Evolutionary conservation across 192 early-diverging fungal species (phyloP), one percentile per base, ranked within the genome.

Genomic region (Mortierella antarctica): DNA sequence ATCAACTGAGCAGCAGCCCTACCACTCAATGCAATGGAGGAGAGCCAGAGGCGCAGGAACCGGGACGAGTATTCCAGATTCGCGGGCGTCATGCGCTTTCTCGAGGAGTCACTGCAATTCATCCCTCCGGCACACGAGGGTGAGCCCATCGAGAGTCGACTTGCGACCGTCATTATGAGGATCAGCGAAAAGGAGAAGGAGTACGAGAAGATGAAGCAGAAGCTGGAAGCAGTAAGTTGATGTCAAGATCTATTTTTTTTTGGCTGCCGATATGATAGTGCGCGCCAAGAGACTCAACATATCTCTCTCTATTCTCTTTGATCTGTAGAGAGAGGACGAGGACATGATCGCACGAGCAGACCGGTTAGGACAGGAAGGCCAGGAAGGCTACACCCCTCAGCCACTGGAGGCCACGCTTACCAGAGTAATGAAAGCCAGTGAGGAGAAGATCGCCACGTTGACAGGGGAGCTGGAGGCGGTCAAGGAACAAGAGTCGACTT

Each of bases 61-160:
- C 6, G 45, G n/a, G 41, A 9, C 6, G 41, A 48, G 45, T 31
- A 45, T 48, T 10, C 8, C 1, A 12, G 46, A 42, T 62, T 62
- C 45, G 42, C 44, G 46, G 50, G 50, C 47, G 52, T 70, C 20
- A 59, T 75, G 0, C 14, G 51, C 5, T 62, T 57, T 18, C 7
- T 75, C 53, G 73, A 68, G 15, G 46, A 40, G 6, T 62, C 73
- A 15, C 63, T 74, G 8, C 11, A 39, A 7, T 75, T 75, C 11
- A 42, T 62, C 12, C 41, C 49, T 11, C 17, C 58, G 39, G 17
- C 57, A 23, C 7, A 47, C 14, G 15, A 52, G 9, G 64, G 57
- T 5, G 53, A 41, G 7, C 18, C 57, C 0, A 48, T 75, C 0
- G 50, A 59, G 41, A 46, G 20, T 0, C 65, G 73, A 7, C 49